Evolutionary conservation across 2,329 filamentous ascomycete genomes (phyloP).

Genomic region (Diaporthe nobilis): DNA sequence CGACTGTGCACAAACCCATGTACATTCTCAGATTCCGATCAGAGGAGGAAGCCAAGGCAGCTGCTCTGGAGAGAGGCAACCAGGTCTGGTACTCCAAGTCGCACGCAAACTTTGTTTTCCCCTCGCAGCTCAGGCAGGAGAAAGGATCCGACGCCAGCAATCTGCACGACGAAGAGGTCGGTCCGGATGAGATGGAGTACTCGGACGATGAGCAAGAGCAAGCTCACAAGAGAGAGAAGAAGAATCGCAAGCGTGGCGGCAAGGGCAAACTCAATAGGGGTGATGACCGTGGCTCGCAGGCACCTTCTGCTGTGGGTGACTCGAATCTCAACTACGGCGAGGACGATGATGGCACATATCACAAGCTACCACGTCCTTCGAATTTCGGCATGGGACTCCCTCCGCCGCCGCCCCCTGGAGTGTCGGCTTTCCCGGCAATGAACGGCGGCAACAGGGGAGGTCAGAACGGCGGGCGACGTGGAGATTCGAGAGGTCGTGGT

Average conservation of each 20-base stretch:
- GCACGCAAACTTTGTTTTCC: conserved; percentile 89
- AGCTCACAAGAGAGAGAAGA: conserved; percentile 79
- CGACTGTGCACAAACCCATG: conserved; percentile 86
- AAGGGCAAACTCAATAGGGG: conserved; percentile 62
- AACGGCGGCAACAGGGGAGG: conserved; percentile 46
- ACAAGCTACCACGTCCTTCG: conserved; percentile 76
- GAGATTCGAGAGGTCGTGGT: conserved; percentile 62
- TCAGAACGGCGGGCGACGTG: conserved; percentile 57
- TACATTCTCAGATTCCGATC: conserved; percentile 86
- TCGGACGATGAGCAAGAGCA: conserved; percentile 97
- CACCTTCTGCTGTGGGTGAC: conserved; percentile 51
- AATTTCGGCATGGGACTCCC: conserved; percentile 68
- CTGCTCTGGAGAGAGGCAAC: conserved; percentile 77
- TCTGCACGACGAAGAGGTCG: conserved; percentile 91
- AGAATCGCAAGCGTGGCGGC: conserved; percentile 72
- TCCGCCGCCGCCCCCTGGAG: conserved; percentile 57
- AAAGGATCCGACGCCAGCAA: conserved; percentile 97
- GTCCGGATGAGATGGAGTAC: conserved; percentile 90
- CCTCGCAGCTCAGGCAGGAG: conserved; percentile 80
- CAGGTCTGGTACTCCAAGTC: conserved; percentile 84
- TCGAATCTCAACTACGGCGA: conserved; percentile 77
- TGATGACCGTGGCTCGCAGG: conserved; percentile 53
- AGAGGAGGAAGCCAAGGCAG: conserved; percentile 75
- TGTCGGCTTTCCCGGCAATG: conserved; percentile 31
- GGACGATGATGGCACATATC: conserved; percentile 78